Percentiles rank a stretch among this genome's conserved stretches.
phyloP scores from a whole-genome alignment of 2,329 filamentous ascomycete genomes.

The Meredithiella fracta region DNA sequence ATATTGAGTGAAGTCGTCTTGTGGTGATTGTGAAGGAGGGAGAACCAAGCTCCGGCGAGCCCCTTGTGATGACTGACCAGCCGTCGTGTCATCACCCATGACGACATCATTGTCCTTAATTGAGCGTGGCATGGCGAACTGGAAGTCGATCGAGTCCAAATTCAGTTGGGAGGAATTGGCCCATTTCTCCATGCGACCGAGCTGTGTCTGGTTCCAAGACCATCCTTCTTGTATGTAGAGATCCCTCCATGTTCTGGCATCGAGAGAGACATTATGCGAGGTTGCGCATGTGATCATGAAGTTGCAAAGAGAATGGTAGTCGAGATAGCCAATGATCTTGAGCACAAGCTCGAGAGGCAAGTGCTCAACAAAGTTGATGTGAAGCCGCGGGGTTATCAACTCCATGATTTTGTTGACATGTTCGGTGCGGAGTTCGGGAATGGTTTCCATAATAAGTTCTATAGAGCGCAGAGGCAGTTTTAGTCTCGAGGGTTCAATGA shows the following conservation, averaged over 20 bases:
- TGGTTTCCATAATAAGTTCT: conserved; percentile 69
- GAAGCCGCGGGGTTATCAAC: conserved; percentile 63
- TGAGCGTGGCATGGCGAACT: conserved; percentile 2
- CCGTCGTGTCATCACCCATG: conserved; percentile 16
- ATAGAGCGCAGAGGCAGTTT: conserved; percentile 8
- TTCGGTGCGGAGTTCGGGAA: conserved; percentile 64
- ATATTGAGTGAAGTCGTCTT: background rate
- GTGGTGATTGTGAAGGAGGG: no score
- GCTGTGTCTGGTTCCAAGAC: conserved; percentile 51
- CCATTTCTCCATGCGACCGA: conserved; percentile 25
- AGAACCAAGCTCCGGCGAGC: no score
- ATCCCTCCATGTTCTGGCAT: conserved; percentile 72
- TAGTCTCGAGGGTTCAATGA: background rate
- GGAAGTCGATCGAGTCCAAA: conserved; percentile 7
- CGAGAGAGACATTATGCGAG: conserved; percentile 69
- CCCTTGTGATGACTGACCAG: no score
- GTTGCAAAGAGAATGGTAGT: conserved; percentile 61
- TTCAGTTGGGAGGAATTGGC: conserved; percentile 13
- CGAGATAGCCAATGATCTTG: conserved; percentile 74
- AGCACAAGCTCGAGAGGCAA: conserved; percentile 84
- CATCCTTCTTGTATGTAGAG: conserved; percentile 78
- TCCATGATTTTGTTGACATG: conserved; percentile 67
- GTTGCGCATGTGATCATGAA: conserved; percentile 63
- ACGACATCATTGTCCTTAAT: conserved; percentile 1
- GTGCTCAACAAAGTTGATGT: conserved; percentile 68